A percentile compares a stretch with the other conserved stretches of the same genome.
Evolutionary conservation across 768 basidiomycete genomes (phyloP).

Genomic region (Baorangia bicolor): DNA sequence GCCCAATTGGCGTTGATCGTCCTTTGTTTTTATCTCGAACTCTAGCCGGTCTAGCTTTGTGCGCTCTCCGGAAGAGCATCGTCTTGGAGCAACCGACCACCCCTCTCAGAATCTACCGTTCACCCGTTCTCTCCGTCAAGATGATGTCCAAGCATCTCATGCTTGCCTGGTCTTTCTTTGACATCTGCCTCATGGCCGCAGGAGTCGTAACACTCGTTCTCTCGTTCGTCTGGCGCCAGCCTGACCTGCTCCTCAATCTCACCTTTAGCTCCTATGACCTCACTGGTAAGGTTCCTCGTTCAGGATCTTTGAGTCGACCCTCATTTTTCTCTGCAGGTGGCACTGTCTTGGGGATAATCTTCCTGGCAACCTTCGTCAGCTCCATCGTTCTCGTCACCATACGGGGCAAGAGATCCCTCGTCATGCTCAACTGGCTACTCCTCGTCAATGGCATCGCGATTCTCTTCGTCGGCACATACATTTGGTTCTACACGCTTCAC

Average conservation of each 20-base stretch:
- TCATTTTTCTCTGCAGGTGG: constrained; percentile 50
- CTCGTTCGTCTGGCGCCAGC: constrained; percentile 68
- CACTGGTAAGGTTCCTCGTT: constrained; percentile 45
- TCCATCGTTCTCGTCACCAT: constrained; percentile 73
- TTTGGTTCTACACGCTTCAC: constrained; percentile 82
- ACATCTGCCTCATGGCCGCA: constrained; percentile 66
- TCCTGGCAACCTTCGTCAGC: constrained; percentile 65
- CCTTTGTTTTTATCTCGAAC: constrained; percentile 40
- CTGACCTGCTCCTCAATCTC: constrained; percentile 72
- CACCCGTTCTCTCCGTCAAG: constrained; percentile 4
- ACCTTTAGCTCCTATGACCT: constrained; percentile 59
- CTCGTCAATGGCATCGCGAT: constrained; percentile 61
- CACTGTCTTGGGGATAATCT: constrained; percentile 60
- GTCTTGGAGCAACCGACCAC: constrained; percentile 14
- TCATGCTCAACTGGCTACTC: constrained; percentile 75
- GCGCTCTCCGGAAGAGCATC: constrained; percentile 55
- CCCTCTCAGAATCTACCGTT: constrained; percentile 6
- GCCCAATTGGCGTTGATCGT: constrained; percentile 68
- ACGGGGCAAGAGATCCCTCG: constrained; percentile 65
- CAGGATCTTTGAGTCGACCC: background rate
- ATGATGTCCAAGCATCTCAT: constrained; percentile 77
- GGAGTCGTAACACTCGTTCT: constrained; percentile 64
- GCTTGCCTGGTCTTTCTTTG: constrained; percentile 71
- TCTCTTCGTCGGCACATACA: constrained; percentile 61
- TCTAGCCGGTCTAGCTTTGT: constrained; percentile 42